A percentile compares a stretch with the other conserved stretches of the same genome.
Conservation (phyloP, 2,329 filamentous ascomycete species). For the Paracoccidioides lutzii region DNA sequence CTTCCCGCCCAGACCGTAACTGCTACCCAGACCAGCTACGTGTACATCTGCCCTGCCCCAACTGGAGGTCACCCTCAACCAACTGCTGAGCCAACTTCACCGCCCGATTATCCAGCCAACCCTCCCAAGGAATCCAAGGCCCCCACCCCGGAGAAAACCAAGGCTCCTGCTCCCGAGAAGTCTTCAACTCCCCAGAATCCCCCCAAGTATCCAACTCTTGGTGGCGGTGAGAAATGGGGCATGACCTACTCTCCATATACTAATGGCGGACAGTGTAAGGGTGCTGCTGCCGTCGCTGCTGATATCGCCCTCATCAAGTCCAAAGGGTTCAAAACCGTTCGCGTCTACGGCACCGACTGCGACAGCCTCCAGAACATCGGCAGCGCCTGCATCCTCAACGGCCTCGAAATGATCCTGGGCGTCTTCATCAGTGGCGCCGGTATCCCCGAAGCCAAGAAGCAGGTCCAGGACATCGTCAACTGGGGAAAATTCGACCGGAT, state of each 20-base stretch:
- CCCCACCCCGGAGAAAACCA: background rate
- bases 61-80: constrained; percentile 28
- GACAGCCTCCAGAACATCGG: constrained; percentile 64
- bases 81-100: constrained; percentile 17
- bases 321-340: constrained; percentile 57
- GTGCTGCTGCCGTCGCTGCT: constrained; percentile 39
- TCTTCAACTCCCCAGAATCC: constrained; percentile 14
- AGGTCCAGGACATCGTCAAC: constrained; percentile 58
- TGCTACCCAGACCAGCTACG: constrained; percentile 53
- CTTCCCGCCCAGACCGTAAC: constrained; percentile 54
- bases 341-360: constrained; percentile 90
- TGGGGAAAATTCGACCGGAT: constrained; percentile 65
- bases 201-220: constrained; percentile 13
- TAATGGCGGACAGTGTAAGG: constrained; percentile 49
- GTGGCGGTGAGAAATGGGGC: constrained; percentile 45
- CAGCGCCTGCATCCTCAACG: constrained; percentile 49
- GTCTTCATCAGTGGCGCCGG: constrained; percentile 62
- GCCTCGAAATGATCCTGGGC: constrained; percentile 71
- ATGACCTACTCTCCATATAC: constrained; percentile 73
- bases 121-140: constrained; percentile 2
- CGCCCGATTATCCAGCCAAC: constrained; percentile 13
- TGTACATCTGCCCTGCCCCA: constrained; percentile 59
- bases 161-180: constrained; percentile 13
- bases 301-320: constrained; percentile 52
- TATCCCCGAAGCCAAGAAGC: constrained; percentile 52